Evolutionary conservation across 2,329 filamentous ascomycete species (phyloP).

Genomic region (Ceratocystis smalleyi): DNA sequence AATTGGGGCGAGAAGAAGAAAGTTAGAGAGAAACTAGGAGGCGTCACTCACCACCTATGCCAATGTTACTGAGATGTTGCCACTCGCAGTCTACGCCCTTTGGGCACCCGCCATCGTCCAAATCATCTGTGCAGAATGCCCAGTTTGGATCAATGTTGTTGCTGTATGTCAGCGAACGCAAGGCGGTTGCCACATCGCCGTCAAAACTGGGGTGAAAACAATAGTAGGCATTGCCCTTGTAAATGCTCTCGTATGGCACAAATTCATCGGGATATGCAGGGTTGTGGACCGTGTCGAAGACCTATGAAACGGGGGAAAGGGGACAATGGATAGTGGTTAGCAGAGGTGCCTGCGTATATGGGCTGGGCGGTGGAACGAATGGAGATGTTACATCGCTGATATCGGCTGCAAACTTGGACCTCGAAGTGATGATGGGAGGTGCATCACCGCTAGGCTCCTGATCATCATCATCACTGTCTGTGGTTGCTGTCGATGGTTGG

Average conservation of each 20-base stretch:
- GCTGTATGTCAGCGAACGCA: constrained; percentile 84
- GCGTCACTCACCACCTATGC: constrained; percentile 53
- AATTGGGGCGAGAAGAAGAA: background rate
- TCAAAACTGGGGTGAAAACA: constrained; percentile 73
- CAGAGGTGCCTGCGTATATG: background rate
- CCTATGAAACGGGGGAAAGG: background rate
- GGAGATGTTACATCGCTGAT: constrained; percentile 12
- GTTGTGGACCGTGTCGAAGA: constrained; percentile 10
- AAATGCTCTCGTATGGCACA: constrained; percentile 63
- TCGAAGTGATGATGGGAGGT: background rate
- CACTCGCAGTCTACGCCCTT: constrained; percentile 51
- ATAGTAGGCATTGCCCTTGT: constrained; percentile 71
- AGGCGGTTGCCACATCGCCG: constrained; percentile 54
- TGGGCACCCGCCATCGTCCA: constrained; percentile 53
- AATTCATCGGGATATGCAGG: constrained; percentile 19
- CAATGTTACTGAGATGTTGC: constrained; percentile 66
- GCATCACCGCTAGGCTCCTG: background rate
- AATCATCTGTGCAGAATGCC: constrained; percentile 62
- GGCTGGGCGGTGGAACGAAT: background rate
- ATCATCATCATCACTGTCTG: background rate
- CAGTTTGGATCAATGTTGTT: constrained; percentile 67
- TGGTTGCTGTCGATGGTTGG: background rate
- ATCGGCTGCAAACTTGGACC: constrained; percentile 2
- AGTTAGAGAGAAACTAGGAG: constrained; percentile 9
- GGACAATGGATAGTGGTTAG: background rate